These are phyloP conservation scores for Penicillium ochrochloron DNA, from an alignment of 495 filamentous ascomycete species.

Conservation along the genomic window DNA sequence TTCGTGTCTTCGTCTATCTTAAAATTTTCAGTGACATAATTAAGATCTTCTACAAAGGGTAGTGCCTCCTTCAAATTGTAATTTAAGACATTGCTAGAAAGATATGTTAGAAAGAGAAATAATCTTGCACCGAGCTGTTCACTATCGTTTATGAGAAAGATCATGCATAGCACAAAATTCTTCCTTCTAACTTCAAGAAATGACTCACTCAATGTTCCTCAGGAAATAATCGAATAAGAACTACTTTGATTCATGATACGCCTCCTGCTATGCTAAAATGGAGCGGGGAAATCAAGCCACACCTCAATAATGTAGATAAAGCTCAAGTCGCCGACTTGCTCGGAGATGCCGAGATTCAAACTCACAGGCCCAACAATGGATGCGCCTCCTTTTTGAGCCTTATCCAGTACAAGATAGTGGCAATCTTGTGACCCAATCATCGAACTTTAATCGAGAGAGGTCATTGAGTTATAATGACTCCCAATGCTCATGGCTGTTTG, in stretches of 20 bases:
- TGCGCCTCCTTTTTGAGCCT: background rate
- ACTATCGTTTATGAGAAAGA: no score
- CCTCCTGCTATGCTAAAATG: background rate
- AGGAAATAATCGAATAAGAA: no score
- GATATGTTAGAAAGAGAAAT: no score
- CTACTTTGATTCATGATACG: background rate
- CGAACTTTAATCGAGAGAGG: background rate
- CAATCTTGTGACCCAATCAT: background rate
- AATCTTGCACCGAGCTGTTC: no score
- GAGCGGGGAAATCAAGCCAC: background rate
- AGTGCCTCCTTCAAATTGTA: no score
- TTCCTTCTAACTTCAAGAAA: no score
- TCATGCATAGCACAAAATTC: no score
- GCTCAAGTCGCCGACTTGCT: background rate
- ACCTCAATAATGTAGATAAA: background rate
- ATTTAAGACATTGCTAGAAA: no score
- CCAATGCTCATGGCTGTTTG: background rate
- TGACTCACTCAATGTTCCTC: no score
- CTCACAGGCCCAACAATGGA: background rate
- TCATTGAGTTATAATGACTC: background rate
- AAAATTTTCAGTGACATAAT: no score
- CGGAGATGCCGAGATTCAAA: background rate
- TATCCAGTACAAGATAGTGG: background rate
- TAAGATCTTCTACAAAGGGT: no score
- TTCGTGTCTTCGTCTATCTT: no score